Conservation (phyloP, 352 stramenopile genomes). For the Phytophthora pistaciae region DNA sequence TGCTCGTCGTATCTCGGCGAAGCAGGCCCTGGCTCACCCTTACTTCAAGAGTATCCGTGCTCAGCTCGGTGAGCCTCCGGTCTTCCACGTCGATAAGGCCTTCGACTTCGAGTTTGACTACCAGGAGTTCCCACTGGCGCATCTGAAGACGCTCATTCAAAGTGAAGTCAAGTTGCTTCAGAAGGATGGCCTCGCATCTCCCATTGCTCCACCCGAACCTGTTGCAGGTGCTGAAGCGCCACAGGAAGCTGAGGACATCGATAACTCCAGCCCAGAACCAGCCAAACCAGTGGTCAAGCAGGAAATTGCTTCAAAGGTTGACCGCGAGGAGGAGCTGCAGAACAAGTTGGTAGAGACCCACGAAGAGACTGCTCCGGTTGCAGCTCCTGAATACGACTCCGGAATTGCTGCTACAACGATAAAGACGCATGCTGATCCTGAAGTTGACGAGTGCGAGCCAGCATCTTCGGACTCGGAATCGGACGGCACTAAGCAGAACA, state of each 20-base stretch:
- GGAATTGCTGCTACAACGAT: conserved; percentile 1
- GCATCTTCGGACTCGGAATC: conserved; percentile 42
- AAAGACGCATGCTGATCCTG: conserved; percentile 33
- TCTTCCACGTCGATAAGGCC: conserved; percentile 68
- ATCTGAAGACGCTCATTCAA: conserved; percentile 80
- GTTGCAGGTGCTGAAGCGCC: not conserved
- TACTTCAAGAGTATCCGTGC: conserved; percentile 88
- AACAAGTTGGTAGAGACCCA: not conserved
- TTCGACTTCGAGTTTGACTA: conserved; percentile 91
- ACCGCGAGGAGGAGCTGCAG: conserved; percentile 1
- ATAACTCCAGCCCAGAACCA: not conserved
- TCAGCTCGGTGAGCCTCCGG: conserved; percentile 75
- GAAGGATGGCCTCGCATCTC: conserved; percentile 44
- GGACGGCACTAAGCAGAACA: conserved; percentile 21
- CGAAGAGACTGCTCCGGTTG: not conserved
- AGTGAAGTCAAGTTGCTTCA: conserved; percentile 78
- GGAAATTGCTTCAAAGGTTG: not conserved
- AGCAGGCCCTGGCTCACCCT: conserved; percentile 91
- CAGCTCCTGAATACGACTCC: conserved; percentile 10
- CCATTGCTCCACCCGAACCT: conserved; percentile 5
- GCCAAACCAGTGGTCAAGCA: not conserved
- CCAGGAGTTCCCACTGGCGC: conserved; percentile 62
- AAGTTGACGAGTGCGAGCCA: conserved; percentile 50
- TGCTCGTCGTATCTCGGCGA: conserved; percentile 87
- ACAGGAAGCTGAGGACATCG: conserved; percentile 10